phyloP scores from a whole-genome alignment of 1,284 basidiomycete species.

The Cutaneotrichosporon spelunceum region DNA sequence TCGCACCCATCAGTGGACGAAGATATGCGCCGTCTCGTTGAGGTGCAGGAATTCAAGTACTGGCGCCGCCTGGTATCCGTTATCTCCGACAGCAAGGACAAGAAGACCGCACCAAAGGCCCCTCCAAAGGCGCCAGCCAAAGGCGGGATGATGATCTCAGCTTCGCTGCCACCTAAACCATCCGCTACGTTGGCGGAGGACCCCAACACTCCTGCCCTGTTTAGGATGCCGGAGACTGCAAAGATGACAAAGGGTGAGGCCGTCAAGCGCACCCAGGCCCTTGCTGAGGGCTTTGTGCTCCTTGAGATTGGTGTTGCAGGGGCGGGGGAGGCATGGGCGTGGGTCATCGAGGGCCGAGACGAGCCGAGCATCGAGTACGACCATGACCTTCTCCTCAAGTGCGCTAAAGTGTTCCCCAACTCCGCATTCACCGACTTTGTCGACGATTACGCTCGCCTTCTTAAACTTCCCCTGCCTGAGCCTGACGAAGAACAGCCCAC shows the following conservation, averaged over 20 bases:
- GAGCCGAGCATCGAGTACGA: conserved; percentile 67
- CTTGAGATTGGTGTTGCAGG: conserved; percentile 34
- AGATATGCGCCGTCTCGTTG: conserved; percentile 37
- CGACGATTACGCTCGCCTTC: conserved; percentile 65
- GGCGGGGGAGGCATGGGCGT: conserved; percentile 46
- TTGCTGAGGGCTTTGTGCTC: conserved; percentile 49
- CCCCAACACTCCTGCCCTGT: conserved; percentile 24
- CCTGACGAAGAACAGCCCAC: conserved; percentile 53
- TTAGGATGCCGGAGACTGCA: conserved; percentile 51
- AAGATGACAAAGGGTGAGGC: conserved; percentile 50
- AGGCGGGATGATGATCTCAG: conserved; percentile 10
- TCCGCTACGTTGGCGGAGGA: background rate
- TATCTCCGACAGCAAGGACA: conserved; percentile 17
- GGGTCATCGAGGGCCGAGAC: conserved; percentile 74
- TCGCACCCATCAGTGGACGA: conserved; percentile 40
- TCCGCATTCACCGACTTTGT: conserved; percentile 62
- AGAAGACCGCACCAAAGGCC: conserved; percentile 4
- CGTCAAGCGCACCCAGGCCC: conserved; percentile 44
- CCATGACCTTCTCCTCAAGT: conserved; percentile 61
- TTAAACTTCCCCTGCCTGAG: conserved; percentile 55
- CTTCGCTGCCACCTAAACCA: background rate
- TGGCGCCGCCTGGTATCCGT: conserved; percentile 40
- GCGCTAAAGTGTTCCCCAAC: conserved; percentile 66
- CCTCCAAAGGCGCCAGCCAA: conserved; percentile 5
- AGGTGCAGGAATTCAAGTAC: conserved; percentile 44